Conservation (phyloP, 2,329 filamentous ascomycete genomes). For the Aquanectria penicillioides region DNA sequence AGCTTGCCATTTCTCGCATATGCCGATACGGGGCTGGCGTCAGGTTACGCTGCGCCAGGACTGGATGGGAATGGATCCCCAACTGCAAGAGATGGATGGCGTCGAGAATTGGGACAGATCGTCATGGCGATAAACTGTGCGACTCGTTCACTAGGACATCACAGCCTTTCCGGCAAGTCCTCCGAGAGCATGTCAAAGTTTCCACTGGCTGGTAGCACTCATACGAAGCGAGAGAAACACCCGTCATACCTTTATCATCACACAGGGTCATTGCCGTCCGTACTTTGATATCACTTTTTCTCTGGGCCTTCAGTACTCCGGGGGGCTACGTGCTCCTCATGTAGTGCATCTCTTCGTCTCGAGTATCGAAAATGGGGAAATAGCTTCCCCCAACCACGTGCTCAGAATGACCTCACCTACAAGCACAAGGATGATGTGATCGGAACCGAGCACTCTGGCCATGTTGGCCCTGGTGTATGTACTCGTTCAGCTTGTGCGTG, state of each 20-base stretch:
- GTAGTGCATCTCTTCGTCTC: not conserved
- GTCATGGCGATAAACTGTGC: too few species aligned
- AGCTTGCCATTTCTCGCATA: conserved; percentile 8
- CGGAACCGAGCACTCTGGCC: conserved; percentile 4
- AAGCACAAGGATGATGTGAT: conserved; percentile 11
- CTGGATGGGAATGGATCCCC: not conserved
- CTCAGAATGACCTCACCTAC: conserved; percentile 17
- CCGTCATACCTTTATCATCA: conserved; percentile 38
- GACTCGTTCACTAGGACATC: not conserved
- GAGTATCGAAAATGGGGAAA: not conserved
- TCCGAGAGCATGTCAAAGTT: conserved; percentile 24
- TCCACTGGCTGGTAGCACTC: conserved; percentile 18
- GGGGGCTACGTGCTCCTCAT: not conserved
- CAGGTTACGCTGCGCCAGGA: conserved; percentile 4
- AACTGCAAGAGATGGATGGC: not conserved
- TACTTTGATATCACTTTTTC: too few species aligned
- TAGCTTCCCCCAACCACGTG: conserved; percentile 13
- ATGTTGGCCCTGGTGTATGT: not conserved
- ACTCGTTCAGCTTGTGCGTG: conserved; percentile 11
- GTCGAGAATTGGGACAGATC: conserved; percentile 3
- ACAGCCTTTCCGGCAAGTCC: conserved; percentile 3
- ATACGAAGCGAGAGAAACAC: conserved; percentile 23
- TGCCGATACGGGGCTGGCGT: conserved; percentile 3
- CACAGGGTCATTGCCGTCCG: conserved; percentile 8
- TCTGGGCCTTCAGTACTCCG: too few species aligned